Evolutionary conservation across 345 rosid genomes (phyloP), one percentile per base, ranked within the genome.

Genomic region (Lagerstroemia speciosa): DNA sequence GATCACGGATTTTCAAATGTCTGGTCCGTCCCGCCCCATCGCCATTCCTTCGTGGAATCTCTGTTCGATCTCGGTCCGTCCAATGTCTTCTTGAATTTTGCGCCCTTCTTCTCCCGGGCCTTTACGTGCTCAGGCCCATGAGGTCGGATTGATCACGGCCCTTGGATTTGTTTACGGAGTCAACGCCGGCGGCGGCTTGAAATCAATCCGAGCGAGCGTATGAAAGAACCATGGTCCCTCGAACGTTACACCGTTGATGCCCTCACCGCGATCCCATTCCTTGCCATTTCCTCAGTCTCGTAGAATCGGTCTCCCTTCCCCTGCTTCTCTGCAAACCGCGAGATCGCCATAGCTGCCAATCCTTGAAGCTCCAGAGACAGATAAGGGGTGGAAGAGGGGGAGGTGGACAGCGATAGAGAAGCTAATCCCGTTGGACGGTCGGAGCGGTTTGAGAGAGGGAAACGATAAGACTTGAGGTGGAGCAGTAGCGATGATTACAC

Each of bases 401-500:
- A 36, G 17, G 37, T 32, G 22, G 62, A 55, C 2, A 20, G 50
- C 31, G 27, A 34, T 10, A 14, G 31, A 16, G 67, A 26, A 5
- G 63, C 31, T 30, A 15, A 58, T 27, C 34, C 19, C 3, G 33
- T 26, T 20, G 63, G 60, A 53, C 26, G 32, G n/a, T n/a, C n/a
- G n/a, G n/a, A n/a, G n/a, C n/a, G 63, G 34, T 27, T 30, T 58
- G 63, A 58, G 63, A 14, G 33, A 29, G 34, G 57, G 61, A 41
- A 34, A 24, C 27, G 65, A 50, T 29, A 1, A 12, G 62, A n/a
- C n/a, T n/a, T n/a, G n/a, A 48, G 19, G 29, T 3, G 41, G 53
- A 19, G 15, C 30, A 70, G 66, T 27, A 65, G 64, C 58, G 79
- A 94, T 94, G 99, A 94, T 94, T 74, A 94, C 98, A 75, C 82